Evolutionary conservation across 2,329 filamentous ascomycete species (phyloP), one percentile per base, ranked within the genome.

Genomic region (Exophiala spinifera): DNA sequence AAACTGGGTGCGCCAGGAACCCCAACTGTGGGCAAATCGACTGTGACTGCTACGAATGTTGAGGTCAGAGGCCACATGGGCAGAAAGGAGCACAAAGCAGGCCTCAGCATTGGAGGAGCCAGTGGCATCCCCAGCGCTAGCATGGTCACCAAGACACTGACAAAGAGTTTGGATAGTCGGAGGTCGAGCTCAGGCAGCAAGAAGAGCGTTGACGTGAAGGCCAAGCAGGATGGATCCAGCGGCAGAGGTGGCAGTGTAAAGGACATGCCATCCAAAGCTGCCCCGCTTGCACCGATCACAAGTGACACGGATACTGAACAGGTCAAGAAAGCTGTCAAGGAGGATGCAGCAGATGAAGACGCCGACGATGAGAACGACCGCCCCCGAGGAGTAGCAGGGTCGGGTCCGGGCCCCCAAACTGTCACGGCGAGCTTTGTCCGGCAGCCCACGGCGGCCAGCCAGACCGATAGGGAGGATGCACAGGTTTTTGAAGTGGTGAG

Each of bases 1-100:
- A 96, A 96, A 67, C 84, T 90, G 0, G 88, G 88, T 1, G 91
- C 91, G 2, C 94, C 94, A 0, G 86, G 88, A n/a, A 97, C 92
- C 0, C 92, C 94, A 0, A 91, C 92, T 0, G 80, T 96, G 51
- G 89, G 89, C 36, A 96, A 95, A 70, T 91, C 87, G 61, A 97
- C 94, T 0, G 91, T 96, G 14, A 90, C 90, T 11, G 87, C 89
- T 36, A 91, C 89, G 60, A 87, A 87, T 50, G 88, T 96, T 36
- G 91, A 94, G 69, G 94, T 90, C 1, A 87, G 86, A 66, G 94
- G 89, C 70, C 56, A 77, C n/a, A 15, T 48, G 49, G 52, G 54
- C 7, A 54, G 63, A 17, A 63, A 61, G 48, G 55, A 59, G 33
- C 56, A 57, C 52, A 58, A 58, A 37, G 55, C 56, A 7, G 40